Base-by-base conservation (phyloP, 352 stramenopile species). In the Globisporangium parvum region DNA sequence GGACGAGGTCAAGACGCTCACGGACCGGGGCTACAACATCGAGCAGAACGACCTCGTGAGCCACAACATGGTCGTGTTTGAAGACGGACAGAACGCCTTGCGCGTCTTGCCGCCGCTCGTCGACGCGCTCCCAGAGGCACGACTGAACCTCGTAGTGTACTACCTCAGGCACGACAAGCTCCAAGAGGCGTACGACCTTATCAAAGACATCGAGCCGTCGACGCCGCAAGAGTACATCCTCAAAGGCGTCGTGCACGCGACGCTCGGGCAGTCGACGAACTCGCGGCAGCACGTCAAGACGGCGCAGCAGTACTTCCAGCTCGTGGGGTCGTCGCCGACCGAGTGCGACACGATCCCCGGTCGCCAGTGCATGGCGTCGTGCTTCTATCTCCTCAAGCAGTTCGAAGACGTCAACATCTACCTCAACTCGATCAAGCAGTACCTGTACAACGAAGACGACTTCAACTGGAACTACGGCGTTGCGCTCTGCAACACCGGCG, bases 391-490 rank as follows among this genome's bases (percentile, higher is more conserved):
- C 54, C 80, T 97, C 67, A 95, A 97, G 63, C 85, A 98, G 62
- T 98, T 98, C 57, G 93, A 98, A 53, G 93, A 98, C 60, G 93
- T 97, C 65, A 98, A 98, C 71, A 98, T 98, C 49, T 98, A 98
- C 72, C 77, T 98, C 45, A 98, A 98, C 66, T 97, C 84, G 35
- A 95, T 98, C 74, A 98, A 98, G 71, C 80, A 95, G 53, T 93
- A 95, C 70, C 79, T 98, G 53, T 97, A 98, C 85, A 97, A 97
- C 63, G 93, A 98, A 71, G 94, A 98, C 73, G 88, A 96, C 53
- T 98, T 99, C 75, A 98, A 98, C 70, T 99, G 93, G 91, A 99
- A 99, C 75, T 97, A 97, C 66, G 96, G 94, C 18, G 75, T 98
- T 51, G 73, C 91, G 23, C 77, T 98, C 1, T 96, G 93, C 50